Evolutionary conservation across 2,329 filamentous ascomycete genomes (phyloP).

Genomic region (Epichloe elymi): DNA sequence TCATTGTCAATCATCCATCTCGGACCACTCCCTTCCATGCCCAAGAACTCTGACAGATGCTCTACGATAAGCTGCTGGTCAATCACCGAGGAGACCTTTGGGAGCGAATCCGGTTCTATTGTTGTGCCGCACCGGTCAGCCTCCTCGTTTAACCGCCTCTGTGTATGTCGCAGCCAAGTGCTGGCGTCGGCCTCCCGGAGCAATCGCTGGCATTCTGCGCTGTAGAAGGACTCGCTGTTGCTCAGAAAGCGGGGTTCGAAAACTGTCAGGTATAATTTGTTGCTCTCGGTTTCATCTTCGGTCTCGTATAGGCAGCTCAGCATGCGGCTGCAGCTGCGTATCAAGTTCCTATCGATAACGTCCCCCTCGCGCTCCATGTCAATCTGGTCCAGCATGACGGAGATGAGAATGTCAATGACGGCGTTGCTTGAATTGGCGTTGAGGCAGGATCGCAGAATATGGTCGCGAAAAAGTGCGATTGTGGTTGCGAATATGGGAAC

Average conservation of each 20-base stretch:
- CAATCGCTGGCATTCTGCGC: slow-evolving; percentile 57
- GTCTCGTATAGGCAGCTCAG: slow-evolving; percentile 78
- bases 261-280: slow-evolving; percentile 69
- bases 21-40: slow-evolving; percentile 73
- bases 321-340: slow-evolving; percentile 80
- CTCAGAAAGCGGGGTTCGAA: slow-evolving; percentile 72
- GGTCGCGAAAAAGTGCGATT: slow-evolving; percentile 79
- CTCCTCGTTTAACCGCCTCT: slow-evolving; percentile 66
- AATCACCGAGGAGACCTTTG: slow-evolving; percentile 63
- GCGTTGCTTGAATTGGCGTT: slow-evolving; percentile 29
- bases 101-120: slow-evolving; percentile 56
- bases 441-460: slow-evolving; percentile 56
- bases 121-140: slow-evolving; percentile 71
- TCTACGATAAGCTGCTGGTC: slow-evolving; percentile 67
- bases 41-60: slow-evolving; percentile 69
- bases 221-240: slow-evolving; percentile 62
- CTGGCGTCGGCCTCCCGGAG: slow-evolving; percentile 69
- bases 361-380: slow-evolving; percentile 86
- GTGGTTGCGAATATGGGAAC: slow-evolving; percentile 73
- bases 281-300: slow-evolving; percentile 60
- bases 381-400: slow-evolving; percentile 79
- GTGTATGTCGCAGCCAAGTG: slow-evolving; percentile 66
- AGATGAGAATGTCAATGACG: slow-evolving; percentile 65
- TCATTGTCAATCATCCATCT: slow-evolving; percentile 88
- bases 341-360: slow-evolving; percentile 67